These are phyloP conservation scores for Boletus coccyginus DNA, from an alignment of 768 basidiomycete species.

Conservation along the genomic window DNA sequence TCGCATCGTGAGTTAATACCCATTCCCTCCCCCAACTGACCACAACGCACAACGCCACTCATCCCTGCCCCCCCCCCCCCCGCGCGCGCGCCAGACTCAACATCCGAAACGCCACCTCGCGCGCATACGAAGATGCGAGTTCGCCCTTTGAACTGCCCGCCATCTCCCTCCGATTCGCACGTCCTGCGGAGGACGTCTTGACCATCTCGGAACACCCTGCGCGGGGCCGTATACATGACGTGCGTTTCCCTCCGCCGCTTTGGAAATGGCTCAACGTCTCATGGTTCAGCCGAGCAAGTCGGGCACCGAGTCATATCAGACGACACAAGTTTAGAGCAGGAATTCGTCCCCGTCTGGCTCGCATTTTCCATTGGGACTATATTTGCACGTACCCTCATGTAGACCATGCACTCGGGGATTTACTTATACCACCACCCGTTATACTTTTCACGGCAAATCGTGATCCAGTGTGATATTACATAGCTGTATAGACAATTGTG, in stretches of 20 bases:
- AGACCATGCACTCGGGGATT: not conserved
- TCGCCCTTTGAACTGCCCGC: conserved; percentile 11
- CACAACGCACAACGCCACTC: not conserved
- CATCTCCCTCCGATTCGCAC: conserved; percentile 25
- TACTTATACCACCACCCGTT: not conserved
- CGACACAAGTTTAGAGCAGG: conserved; percentile 1
- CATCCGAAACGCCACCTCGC: conserved; percentile 22
- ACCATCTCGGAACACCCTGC: not conserved
- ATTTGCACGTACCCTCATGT: not conserved
- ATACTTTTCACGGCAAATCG: conserved; percentile 4
- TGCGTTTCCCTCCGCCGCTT: not conserved
- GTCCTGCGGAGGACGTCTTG: conserved; percentile 12
- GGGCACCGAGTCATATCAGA: conserved; percentile 16
- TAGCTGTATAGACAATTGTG: conserved; percentile 17
- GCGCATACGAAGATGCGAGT: conserved; percentile 5
- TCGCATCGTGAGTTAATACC: conserved; percentile 27
- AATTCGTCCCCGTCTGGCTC: not conserved
- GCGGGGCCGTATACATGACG: not conserved
- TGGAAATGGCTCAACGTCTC: not conserved
- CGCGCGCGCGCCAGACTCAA: conserved; percentile 13
- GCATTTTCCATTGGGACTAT: not conserved
- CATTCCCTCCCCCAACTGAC: too few species aligned
- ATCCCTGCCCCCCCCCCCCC: too few species aligned
- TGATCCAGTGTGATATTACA: conserved; percentile 26
- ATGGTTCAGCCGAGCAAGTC: conserved; percentile 6